Evolutionary conservation across 306 rosid genomes (phyloP).

Genomic region (Cucurbita ficifolia): DNA sequence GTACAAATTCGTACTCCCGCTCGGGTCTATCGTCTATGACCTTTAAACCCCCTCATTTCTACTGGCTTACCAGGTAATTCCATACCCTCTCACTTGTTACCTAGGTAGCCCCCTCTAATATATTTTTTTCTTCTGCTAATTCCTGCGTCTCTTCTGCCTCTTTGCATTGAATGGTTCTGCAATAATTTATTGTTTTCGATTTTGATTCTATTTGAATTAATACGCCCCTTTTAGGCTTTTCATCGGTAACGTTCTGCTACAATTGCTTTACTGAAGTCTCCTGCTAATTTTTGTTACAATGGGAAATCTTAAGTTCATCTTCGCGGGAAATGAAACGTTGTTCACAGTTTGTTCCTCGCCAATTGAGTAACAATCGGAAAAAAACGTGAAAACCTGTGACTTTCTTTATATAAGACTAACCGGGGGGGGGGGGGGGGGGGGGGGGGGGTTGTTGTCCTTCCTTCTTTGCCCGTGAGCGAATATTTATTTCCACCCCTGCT

Average conservation of each 20-base stretch:
- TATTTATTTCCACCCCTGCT: no score
- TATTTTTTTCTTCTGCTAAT: neutral
- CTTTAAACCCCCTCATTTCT: constrained; percentile 23
- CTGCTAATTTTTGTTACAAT: neutral
- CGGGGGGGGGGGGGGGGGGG: no score
- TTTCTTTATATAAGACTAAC: no score
- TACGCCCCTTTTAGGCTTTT: neutral
- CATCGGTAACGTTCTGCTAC: neutral
- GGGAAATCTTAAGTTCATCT: neutral
- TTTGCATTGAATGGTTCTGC: neutral
- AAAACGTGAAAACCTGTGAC: neutral
- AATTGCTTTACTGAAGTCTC: neutral
- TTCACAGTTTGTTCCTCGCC: neutral
- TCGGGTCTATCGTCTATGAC: constrained; percentile 30
- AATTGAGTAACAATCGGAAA: neutral
- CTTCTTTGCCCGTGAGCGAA: no score
- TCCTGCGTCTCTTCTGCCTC: neutral
- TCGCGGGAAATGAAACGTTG: neutral
- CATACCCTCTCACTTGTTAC: neutral
- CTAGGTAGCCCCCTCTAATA: neutral
- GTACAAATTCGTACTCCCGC: neutral
- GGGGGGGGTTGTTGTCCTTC: no score
- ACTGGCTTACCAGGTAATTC: constrained; percentile 37
- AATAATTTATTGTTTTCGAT: neutral
- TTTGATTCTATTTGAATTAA: neutral